Percentiles rank a stretch among this genome's conserved stretches.
Conservation (phyloP, 2,329 filamentous ascomycete species). For the Pseudogymnoascus sp. region DNA sequence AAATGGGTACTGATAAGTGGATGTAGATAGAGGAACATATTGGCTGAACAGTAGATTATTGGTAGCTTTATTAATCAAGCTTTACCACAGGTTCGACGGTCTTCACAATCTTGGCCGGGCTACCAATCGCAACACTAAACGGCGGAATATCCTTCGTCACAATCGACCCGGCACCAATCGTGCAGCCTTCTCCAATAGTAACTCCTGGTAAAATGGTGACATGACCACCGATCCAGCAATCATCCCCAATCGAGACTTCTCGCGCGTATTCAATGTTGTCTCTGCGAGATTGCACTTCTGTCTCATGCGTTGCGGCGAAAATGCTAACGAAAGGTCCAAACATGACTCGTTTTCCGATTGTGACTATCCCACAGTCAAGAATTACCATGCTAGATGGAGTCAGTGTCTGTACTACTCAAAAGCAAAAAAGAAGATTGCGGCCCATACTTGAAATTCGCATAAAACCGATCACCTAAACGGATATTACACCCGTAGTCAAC, state of each 20-base stretch:
- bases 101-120: constrained; percentile 41
- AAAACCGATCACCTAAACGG: constrained; percentile 52
- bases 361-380: constrained; percentile 63
- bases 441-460: constrained; percentile 47
- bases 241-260: constrained; percentile 40
- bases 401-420: too few relatives aligned
- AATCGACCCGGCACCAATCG: constrained; percentile 41
- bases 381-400: constrained; percentile 35
- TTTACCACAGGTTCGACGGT: constrained; percentile 30
- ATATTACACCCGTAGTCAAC: constrained; percentile 62
- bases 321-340: constrained; percentile 64
- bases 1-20: too few relatives aligned
- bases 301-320: constrained; percentile 62
- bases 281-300: constrained; percentile 46
- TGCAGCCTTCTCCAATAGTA: constrained; percentile 43
- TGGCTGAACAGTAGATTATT: too few relatives aligned
- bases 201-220: constrained; percentile 43
- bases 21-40: too few relatives aligned
- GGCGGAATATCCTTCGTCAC: constrained; percentile 42
- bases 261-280: constrained; percentile 40
- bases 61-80: too few relatives aligned
- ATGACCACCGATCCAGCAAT: constrained; percentile 47
- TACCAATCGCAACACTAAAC: constrained; percentile 40
- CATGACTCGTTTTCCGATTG: constrained; percentile 26
- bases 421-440: constrained; percentile 15